phyloP scores from a whole-genome alignment of 2,329 filamentous ascomycete species.

The Ophiostoma pallidulum region DNA sequence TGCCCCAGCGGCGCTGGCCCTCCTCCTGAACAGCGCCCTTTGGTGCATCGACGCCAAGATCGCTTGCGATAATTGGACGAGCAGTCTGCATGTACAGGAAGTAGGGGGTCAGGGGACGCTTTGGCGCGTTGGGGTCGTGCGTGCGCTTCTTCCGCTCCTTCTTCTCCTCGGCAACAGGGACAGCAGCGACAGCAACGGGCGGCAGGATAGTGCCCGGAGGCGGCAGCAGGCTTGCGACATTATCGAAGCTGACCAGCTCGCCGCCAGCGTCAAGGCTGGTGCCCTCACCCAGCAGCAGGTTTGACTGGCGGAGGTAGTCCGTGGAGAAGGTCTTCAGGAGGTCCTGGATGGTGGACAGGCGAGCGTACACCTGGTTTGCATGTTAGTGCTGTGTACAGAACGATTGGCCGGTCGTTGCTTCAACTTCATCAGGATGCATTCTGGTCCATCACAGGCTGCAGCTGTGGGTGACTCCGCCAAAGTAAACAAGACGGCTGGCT shows the following conservation, averaged over 20 bases:
- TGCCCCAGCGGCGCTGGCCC: constrained; percentile 75
- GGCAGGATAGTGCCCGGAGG: constrained; percentile 23
- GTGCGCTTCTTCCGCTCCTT: constrained; percentile 85
- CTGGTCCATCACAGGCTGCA: too few species aligned
- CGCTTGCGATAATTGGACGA: constrained; percentile 69
- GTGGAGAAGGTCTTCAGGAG: constrained; percentile 70
- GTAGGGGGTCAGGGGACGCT: constrained; percentile 87
- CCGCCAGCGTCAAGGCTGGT: constrained; percentile 38
- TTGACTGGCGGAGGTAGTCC: constrained; percentile 83
- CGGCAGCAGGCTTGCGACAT: constrained; percentile 37
- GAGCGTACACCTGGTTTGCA: constrained; percentile 55
- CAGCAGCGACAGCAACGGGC: constrained; percentile 26
- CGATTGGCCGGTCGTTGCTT: too few species aligned
- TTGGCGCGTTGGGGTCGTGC: constrained; percentile 87
- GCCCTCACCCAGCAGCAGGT: constrained; percentile 64
- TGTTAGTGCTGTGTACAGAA: constrained; percentile 26
- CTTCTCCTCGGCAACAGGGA: constrained; percentile 52
- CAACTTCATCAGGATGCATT: too few species aligned
- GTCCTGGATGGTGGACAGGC: constrained; percentile 69
- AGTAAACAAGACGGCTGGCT: too few species aligned
- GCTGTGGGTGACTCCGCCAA: too few species aligned
- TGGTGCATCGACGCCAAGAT: constrained; percentile 64
- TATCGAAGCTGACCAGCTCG: constrained; percentile 43
- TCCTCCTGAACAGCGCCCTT: constrained; percentile 84
- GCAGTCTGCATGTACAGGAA: constrained; percentile 91